A percentile compares a stretch with the other conserved stretches of the same genome.
Evolutionary conservation across 1,284 basidiomycete species (phyloP).

Genomic region (Spongispora temasekensis): DNA sequence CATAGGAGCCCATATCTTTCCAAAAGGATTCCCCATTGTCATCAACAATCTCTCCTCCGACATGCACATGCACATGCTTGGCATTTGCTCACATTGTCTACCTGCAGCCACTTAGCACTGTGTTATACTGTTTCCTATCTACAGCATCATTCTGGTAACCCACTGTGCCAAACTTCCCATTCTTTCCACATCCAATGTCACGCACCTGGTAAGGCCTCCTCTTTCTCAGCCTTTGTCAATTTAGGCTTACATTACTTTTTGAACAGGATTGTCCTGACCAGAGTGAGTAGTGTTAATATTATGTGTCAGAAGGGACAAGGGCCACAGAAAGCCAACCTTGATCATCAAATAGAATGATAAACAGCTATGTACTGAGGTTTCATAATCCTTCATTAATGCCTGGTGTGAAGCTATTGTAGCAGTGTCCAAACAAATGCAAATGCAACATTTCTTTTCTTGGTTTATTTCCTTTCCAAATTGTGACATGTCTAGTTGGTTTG

Average conservation of each 20-base stretch:
- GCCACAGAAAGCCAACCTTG: too few species aligned
- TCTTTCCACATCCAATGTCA: conserved; percentile 32
- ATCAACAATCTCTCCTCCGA: conserved; percentile 36
- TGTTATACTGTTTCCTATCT: conserved; percentile 54
- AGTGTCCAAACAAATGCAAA: background rate
- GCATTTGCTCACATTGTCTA: conserved; percentile 41
- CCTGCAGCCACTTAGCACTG: conserved; percentile 31
- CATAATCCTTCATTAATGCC: too few species aligned
- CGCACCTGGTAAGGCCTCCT: too few species aligned
- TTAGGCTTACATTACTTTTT: too few species aligned
- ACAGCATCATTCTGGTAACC: conserved; percentile 55
- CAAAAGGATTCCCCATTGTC: conserved; percentile 27
- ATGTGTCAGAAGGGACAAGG: too few species aligned
- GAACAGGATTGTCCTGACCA: too few species aligned
- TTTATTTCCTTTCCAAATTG: too few species aligned
- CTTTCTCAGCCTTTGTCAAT: too few species aligned
- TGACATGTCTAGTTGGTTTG: background rate
- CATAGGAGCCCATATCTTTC: conserved; percentile 30
- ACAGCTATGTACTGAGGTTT: too few species aligned
- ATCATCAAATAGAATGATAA: too few species aligned
- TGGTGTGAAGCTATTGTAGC: too few species aligned
- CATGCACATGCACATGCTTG: conserved; percentile 58
- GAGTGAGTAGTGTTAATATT: too few species aligned
- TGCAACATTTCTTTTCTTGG: background rate
- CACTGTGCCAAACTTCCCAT: conserved; percentile 55